These are phyloP conservation scores for Amoebophrya sp. DNA, from an alignment of 169 alveolate genomes.

Conservation along the genomic window DNA sequence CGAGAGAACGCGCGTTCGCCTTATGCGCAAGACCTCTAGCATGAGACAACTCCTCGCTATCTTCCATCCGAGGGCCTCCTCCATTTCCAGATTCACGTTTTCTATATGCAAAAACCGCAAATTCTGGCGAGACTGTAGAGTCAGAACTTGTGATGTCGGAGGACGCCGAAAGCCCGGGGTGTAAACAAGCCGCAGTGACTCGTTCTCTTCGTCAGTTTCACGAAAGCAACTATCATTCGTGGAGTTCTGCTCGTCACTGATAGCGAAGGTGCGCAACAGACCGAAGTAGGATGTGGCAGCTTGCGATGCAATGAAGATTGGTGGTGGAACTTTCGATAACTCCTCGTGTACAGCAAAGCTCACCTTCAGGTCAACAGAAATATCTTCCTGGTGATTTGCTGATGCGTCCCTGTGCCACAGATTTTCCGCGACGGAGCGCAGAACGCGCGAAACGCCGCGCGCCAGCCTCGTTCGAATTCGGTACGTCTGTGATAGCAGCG, in stretches of 20 bases:
- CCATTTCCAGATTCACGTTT: neutral
- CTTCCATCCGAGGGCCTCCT: neutral
- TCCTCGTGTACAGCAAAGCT: neutral
- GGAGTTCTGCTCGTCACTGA: neutral
- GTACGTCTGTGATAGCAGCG: neutral
- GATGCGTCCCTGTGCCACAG: neutral
- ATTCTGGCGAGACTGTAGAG: neutral
- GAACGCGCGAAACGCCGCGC: neutral
- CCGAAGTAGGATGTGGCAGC: neutral
- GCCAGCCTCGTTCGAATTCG: neutral
- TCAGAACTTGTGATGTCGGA: neutral
- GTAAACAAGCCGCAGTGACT: neutral
- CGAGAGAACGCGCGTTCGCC: neutral
- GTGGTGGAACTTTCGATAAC: neutral
- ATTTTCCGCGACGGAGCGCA: neutral
- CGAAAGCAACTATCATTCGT: neutral
- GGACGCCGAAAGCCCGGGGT: neutral
- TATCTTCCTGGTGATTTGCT: neutral
- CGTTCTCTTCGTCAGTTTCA: neutral
- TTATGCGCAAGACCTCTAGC: neutral
- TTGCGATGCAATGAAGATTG: neutral
- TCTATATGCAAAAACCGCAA: neutral
- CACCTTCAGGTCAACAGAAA: neutral
- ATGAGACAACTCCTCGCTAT: neutral
- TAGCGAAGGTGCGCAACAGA: neutral